Conservation (phyloP, 345 rosid species). For the Eucalyptus victrix region DNA sequence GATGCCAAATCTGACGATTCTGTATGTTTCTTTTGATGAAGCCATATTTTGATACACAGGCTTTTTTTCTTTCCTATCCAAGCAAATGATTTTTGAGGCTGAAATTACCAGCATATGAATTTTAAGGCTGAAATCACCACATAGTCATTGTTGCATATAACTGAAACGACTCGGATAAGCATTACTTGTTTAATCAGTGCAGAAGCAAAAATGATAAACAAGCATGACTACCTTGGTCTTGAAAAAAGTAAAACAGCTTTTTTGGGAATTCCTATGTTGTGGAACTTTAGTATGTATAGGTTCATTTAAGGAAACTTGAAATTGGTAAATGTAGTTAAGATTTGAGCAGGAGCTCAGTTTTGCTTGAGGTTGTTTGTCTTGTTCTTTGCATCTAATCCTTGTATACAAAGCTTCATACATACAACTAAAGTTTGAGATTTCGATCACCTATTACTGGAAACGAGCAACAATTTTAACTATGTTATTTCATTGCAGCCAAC, state of each 20-base stretch:
- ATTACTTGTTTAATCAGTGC: not conserved
- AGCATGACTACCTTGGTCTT: not conserved
- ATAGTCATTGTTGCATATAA: no score
- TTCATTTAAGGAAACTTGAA: not conserved
- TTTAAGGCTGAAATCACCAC: no score
- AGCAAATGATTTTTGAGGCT: no score
- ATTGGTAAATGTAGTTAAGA: not conserved
- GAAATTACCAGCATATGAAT: no score
- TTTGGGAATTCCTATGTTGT: not conserved
- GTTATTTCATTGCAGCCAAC: conserved; percentile 48
- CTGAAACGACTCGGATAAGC: not conserved
- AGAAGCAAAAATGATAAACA: not conserved
- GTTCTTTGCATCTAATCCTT: not conserved
- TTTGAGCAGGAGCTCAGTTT: no score
- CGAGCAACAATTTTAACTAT: not conserved
- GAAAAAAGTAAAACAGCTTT: not conserved
- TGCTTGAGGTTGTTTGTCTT: not conserved
- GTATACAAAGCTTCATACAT: not conserved
- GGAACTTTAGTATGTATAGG: not conserved
- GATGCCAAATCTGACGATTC: no score
- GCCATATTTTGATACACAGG: no score
- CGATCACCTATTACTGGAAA: not conserved
- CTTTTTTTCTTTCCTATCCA: no score
- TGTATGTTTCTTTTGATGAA: no score
- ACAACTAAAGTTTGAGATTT: not conserved